Percentiles rank a stretch among this genome's conserved stretches.
Conservation (phyloP, 2,329 filamentous ascomycete species). For the Xylariaceae sp. region DNA sequence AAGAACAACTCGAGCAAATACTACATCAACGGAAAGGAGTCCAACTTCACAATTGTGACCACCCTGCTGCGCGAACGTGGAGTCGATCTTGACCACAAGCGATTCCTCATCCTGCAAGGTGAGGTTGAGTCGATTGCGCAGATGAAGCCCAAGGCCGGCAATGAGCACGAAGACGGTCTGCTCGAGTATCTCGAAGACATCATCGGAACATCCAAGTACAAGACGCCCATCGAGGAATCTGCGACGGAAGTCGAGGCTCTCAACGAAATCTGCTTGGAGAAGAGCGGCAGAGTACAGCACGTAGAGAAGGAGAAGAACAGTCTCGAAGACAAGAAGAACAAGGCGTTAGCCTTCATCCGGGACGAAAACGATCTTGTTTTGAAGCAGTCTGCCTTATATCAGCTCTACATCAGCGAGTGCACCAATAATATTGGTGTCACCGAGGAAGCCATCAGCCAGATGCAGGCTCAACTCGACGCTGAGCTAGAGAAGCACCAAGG, state of each 20-base stretch:
- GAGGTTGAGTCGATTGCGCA: conserved; percentile 98
- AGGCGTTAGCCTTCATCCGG: conserved; percentile 78
- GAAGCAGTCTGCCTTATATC: conserved; percentile 89
- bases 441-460: conserved; percentile 82
- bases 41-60: conserved; percentile 88
- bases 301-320: conserved; percentile 95
- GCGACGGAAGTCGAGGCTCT: conserved; percentile 83
- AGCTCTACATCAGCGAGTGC: conserved; percentile 84
- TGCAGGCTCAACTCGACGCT: conserved; percentile 77
- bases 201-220: conserved; percentile 98
- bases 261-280: conserved; percentile 93
- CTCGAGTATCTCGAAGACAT: conserved; percentile 98
- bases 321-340: conserved; percentile 94
- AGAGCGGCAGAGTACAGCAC: conserved; percentile 90
- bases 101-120: conserved; percentile 93
- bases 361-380: conserved; percentile 89
- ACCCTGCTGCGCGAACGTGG: conserved; percentile 80
- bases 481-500: conserved; percentile 91
- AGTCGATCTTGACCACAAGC: conserved; percentile 95
- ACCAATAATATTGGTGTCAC: conserved; percentile 84
- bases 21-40: conserved; percentile 86
- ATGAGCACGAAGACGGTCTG: conserved; percentile 92
- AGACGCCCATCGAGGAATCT: conserved; percentile 91
- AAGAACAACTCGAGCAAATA: conserved; percentile 98
- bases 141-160: conserved; percentile 95